Base-by-base conservation (phyloP, 2,329 filamentous ascomycete genomes). In the Ilyonectria sp. region DNA sequence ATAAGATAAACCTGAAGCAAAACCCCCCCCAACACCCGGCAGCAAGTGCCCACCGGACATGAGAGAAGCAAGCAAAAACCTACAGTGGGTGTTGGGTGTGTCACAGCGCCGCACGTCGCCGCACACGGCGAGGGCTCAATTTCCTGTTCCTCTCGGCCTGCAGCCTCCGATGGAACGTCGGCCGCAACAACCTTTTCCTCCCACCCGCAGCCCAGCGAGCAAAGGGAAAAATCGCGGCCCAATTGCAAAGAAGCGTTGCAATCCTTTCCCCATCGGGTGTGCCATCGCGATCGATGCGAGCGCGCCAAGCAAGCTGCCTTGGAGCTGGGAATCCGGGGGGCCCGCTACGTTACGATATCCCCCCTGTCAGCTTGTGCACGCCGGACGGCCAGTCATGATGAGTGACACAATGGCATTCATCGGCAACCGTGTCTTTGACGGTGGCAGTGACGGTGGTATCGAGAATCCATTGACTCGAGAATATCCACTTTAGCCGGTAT, bases 111-210 rank as follows among this genome's bases (percentile, higher is more conserved):
- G 29, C 23, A 23, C 23, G 4, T 23, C 3, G 23, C 23, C 23
- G 23, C 23, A 26, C 26, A 33, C 49, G 11, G 49, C 17, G 26
- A 35, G 29, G 26, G 47, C 35, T 58, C 63, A 54, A 44, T 65
- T 60, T 65, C 57, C 52, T 61, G 33, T 53, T 57, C 37, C 52
- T 61, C 29, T 57, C 37, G 37, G 26, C 52, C 50, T 61, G 52
- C 63, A 65, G 46, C 19, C 17, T 33, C 19, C 15, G 26, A 52
- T 64, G 60, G 56, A 57, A 57, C 60, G 29, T 49, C 40, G 31
- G 21, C 43, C 43, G 26, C 21, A 40, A 10, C 21, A 55, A 8
- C 26, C 46, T 49, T 4, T 4, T 52, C 2, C 6, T 13, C 33
- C 29, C 11, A 15, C 37, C 6, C 13, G 17, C 6, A 40, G 37